phyloP scores from a whole-genome alignment of 225 moss, liverwort and hornwort species.

The Bryum argenteum region DNA sequence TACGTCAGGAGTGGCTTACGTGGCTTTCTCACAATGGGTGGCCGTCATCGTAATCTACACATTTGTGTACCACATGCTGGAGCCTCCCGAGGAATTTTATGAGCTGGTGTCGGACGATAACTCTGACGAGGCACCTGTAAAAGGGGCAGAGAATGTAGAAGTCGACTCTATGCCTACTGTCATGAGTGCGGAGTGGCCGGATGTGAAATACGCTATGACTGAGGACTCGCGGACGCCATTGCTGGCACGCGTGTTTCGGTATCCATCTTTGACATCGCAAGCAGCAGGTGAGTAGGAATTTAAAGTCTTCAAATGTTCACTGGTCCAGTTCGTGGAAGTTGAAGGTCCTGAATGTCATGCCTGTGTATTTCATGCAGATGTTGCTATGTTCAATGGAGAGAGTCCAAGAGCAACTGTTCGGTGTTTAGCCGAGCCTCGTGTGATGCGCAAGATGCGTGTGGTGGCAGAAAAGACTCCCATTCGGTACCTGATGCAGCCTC shows the following conservation, averaged over 20 bases:
- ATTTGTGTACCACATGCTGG: slow-evolving; percentile 94
- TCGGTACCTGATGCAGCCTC: slow-evolving; percentile 81
- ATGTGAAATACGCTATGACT: slow-evolving; percentile 53
- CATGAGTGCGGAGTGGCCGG: slow-evolving; percentile 89
- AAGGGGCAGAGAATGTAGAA: slow-evolving; percentile 24
- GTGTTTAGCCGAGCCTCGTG: slow-evolving; percentile 70
- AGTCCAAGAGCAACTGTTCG: slow-evolving; percentile 43
- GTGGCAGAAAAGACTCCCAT: slow-evolving; percentile 89
- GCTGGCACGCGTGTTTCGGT: slow-evolving; percentile 67
- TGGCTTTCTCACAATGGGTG: slow-evolving; percentile 92
- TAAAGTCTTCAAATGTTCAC: too few relatives aligned
- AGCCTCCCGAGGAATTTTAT: slow-evolving; percentile 76
- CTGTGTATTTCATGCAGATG: slow-evolving; percentile 18
- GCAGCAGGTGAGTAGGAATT: slow-evolving; percentile 23
- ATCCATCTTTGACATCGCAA: slow-evolving; percentile 47
- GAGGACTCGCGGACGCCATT: slow-evolving; percentile 72
- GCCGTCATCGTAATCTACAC: slow-evolving; percentile 84
- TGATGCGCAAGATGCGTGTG: slow-evolving; percentile 66
- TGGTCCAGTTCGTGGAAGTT: too few relatives aligned
- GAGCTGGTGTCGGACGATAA: slow-evolving; percentile 56
- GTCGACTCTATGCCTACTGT: slow-evolving; percentile 50
- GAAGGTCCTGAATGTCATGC: too few relatives aligned
- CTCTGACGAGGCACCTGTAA: slow-evolving; percentile 31
- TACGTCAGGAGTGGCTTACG: slow-evolving; percentile 79
- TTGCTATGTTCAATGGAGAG: slow-evolving; percentile 24